phyloP scores from a whole-genome alignment of 2,329 filamentous ascomycete species.

The Tetracladium maxilliforme region DNA sequence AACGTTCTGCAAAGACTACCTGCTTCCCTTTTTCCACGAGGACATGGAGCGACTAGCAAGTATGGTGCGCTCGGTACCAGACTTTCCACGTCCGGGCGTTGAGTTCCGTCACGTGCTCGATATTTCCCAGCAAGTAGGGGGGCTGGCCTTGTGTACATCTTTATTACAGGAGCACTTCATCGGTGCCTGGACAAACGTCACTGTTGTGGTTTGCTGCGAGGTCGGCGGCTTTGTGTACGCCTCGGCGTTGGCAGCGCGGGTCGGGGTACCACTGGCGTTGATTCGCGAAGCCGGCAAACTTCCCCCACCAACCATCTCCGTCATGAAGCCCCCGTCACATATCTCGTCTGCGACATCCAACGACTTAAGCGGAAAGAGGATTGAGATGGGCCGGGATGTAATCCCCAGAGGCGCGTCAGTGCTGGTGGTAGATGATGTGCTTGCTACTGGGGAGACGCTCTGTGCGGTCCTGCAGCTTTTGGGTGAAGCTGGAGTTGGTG shows the following conservation, averaged over 20 bases:
- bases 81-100: conserved; percentile 35
- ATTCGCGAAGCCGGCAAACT: conserved; percentile 44
- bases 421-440: no score
- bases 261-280: conserved; percentile 27
- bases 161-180: conserved; percentile 29
- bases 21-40: conserved; percentile 28
- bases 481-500: no score
- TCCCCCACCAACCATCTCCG: conserved; percentile 36
- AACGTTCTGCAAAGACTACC: conserved; percentile 25
- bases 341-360: conserved; percentile 28
- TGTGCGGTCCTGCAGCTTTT: no score
- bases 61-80: conserved; percentile 31
- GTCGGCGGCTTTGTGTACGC: conserved; percentile 41
- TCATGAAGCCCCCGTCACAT: conserved; percentile 30
- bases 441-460: no score
- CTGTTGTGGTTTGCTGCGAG: conserved; percentile 36
- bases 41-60: conserved; percentile 27
- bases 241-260: conserved; percentile 25
- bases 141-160: conserved; percentile 32
- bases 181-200: conserved; percentile 29
- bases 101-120: conserved; percentile 42
- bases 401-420: no score
- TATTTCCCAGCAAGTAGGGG: conserved; percentile 33
- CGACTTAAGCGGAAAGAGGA: conserved; percentile 13
- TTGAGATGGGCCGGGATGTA: conserved; percentile 33